Evolutionary conservation across 1,284 basidiomycete species (phyloP).

Genomic region (Ganoderma resinaceum): DNA sequence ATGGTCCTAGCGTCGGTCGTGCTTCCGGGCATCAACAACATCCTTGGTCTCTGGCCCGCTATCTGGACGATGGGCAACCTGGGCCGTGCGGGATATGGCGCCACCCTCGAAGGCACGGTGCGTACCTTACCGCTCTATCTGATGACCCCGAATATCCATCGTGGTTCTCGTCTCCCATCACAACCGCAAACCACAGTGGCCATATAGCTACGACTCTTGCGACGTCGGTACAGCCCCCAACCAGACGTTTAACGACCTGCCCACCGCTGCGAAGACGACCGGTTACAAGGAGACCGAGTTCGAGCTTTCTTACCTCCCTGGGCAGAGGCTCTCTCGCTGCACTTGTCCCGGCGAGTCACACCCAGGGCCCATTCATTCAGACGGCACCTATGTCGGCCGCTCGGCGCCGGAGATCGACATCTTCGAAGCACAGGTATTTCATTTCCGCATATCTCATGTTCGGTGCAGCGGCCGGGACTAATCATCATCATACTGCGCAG

Average conservation of each 20-base stretch:
- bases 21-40: slow-evolving; percentile 78
- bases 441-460: neutral
- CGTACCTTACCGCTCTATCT: neutral
- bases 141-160: neutral
- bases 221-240: slow-evolving; percentile 67
- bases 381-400: slow-evolving; percentile 73
- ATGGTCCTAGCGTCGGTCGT: slow-evolving; percentile 74
- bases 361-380: slow-evolving; percentile 74
- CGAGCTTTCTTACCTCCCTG: slow-evolving; percentile 74
- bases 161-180: neutral
- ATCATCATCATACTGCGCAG: slow-evolving; percentile 21
- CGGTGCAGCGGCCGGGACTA: neutral
- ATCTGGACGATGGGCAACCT: slow-evolving; percentile 66
- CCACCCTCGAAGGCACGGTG: slow-evolving; percentile 60
- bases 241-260: slow-evolving; percentile 50
- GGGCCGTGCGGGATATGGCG: slow-evolving; percentile 66
- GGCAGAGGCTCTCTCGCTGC: slow-evolving; percentile 80
- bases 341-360: slow-evolving; percentile 84
- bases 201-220: slow-evolving; percentile 63
- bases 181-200: slow-evolving; percentile 46
- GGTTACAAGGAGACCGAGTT: slow-evolving; percentile 45
- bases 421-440: slow-evolving; percentile 57
- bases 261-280: slow-evolving; percentile 46
- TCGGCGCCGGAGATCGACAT: slow-evolving; percentile 89
- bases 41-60: slow-evolving; percentile 61